Conservation (phyloP, 208 protist genomes). For the Angomonas ambiguus region DNA sequence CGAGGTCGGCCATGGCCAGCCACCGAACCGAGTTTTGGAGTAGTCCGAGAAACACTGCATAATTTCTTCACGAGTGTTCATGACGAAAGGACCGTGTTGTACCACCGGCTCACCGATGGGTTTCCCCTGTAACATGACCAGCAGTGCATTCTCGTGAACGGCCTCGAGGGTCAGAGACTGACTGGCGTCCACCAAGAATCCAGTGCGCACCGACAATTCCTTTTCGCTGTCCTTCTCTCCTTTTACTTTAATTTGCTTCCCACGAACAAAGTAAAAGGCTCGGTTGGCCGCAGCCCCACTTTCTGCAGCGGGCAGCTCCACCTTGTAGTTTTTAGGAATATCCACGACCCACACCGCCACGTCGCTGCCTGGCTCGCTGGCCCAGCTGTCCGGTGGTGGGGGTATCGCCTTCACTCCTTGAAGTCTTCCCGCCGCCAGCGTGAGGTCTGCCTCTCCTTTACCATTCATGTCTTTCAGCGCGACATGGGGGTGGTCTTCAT, state of each 20-base stretch:
- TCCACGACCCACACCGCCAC: conserved; percentile 45
- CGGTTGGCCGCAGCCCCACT: conserved; percentile 19
- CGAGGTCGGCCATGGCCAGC: conserved; percentile 46
- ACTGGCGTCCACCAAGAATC: conserved; percentile 21
- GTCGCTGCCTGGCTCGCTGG: conserved; percentile 23
- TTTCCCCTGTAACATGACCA: conserved; percentile 58
- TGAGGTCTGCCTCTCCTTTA: conserved; percentile 10
- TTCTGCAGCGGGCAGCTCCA: conserved; percentile 28
- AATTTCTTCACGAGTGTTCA: conserved; percentile 92
- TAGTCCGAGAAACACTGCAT: conserved; percentile 83
- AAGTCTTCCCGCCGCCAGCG: conserved; percentile 24
- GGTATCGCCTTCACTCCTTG: conserved; percentile 38
- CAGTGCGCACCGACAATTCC: conserved; percentile 18
- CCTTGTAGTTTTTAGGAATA: conserved; percentile 21
- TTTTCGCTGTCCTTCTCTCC: conserved; percentile 12
- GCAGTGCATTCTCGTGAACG: conserved; percentile 20
- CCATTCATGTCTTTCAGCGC: conserved; percentile 15
- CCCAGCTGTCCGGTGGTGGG: conserved; percentile 60
- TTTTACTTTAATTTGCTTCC: conserved; percentile 11
- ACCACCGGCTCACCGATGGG: conserved; percentile 85
- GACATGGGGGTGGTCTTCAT: conserved; percentile 29
- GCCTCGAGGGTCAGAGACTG: conserved; percentile 23
- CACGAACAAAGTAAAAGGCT: conserved; percentile 39
- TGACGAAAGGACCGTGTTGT: conserved; percentile 92
- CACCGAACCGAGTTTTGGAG: conserved; percentile 42